phyloP scores from a whole-genome alignment of 805 yeast species.

The Ogataea parapolymorpha region DNA sequence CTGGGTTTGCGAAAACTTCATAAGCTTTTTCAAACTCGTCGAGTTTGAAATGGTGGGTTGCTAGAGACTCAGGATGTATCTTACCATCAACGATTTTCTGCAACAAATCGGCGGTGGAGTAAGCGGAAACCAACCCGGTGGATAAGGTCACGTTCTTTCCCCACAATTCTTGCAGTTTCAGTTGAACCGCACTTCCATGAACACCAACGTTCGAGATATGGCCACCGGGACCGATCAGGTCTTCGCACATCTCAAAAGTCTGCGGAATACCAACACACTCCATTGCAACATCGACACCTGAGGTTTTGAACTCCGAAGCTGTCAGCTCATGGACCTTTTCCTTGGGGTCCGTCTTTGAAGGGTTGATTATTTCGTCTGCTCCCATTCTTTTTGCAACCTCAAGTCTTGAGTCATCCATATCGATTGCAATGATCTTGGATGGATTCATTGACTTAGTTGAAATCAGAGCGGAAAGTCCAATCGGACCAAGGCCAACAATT shows the following conservation, averaged over 20 bases:
- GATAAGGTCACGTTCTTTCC: constrained; percentile 41
- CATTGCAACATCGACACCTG: constrained; percentile 61
- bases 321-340: constrained; percentile 37
- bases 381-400: constrained; percentile 57
- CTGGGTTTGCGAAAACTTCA: constrained; percentile 52
- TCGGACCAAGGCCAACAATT: constrained; percentile 67
- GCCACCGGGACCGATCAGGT: constrained; percentile 55
- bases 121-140: constrained; percentile 50
- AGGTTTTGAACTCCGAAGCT: constrained; percentile 27
- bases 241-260: constrained; percentile 58
- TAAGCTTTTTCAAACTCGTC: constrained; percentile 57
- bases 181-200: constrained; percentile 41
- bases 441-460: constrained; percentile 55
- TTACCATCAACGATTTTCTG: constrained; percentile 34
- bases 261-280: constrained; percentile 65
- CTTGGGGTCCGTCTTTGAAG: constrained; percentile 40
- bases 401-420: constrained; percentile 56
- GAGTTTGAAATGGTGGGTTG: constrained; percentile 57
- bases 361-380: constrained; percentile 56
- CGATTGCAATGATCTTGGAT: constrained; percentile 53
- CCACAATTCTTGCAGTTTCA: constrained; percentile 44
- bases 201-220: constrained; percentile 64
- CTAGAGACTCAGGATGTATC: constrained; percentile 49
- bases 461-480: constrained; percentile 60
- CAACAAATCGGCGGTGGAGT: constrained; percentile 39